Percentiles rank a stretch among this genome's conserved stretches.
These are phyloP conservation scores for Tulasnella sp. DNA, from an alignment of 768 basidiomycete genomes.

Conservation along the genomic window DNA sequence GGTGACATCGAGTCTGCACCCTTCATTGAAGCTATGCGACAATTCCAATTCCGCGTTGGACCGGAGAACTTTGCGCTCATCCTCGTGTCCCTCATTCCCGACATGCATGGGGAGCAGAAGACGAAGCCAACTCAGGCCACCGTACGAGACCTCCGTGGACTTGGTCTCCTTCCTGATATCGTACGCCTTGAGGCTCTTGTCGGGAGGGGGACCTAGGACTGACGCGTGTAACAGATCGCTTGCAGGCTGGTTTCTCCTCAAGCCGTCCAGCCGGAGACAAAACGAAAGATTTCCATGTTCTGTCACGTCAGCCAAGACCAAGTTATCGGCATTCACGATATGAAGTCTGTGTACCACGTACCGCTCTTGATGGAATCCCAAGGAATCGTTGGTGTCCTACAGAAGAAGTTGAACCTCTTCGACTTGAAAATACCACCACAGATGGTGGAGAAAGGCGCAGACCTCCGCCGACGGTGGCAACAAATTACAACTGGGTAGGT, in stretches of 20 bases:
- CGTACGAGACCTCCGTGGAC: slow-evolving; percentile 85
- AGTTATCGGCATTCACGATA: slow-evolving; percentile 93
- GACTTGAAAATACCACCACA: slow-evolving; percentile 51
- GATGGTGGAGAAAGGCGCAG: slow-evolving; percentile 58
- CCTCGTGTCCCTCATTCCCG: slow-evolving; percentile 96
- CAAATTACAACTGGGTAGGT: slow-evolving; percentile 74
- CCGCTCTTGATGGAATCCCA: slow-evolving; percentile 88
- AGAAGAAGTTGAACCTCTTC: slow-evolving; percentile 72
- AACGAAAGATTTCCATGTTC: slow-evolving; percentile 98
- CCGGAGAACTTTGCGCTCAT: slow-evolving; percentile 94
- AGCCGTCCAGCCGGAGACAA: slow-evolving; percentile 77
- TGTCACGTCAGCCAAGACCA: slow-evolving; percentile 84
- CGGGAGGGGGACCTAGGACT: not conserved
- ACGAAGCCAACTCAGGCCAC: slow-evolving; percentile 99
- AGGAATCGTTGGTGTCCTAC: slow-evolving; percentile 82
- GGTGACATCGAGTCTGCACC: slow-evolving; percentile 99
- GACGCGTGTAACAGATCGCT: slow-evolving; percentile 63
- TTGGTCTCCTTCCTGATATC: slow-evolving; percentile 89
- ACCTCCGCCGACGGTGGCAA: slow-evolving; percentile 72
- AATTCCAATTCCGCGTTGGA: slow-evolving; percentile 98
- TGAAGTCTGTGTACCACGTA: slow-evolving; percentile 95
- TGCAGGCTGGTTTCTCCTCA: slow-evolving; percentile 80
- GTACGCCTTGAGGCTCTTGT: slow-evolving; percentile 44
- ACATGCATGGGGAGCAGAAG: slow-evolving; percentile 98
- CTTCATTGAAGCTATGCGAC: slow-evolving; percentile 98